A percentile compares a stretch with the other conserved stretches of the same genome.
phyloP scores from a whole-genome alignment of 202 grass and related monocot genomes.

The Setaria italica region DNA sequence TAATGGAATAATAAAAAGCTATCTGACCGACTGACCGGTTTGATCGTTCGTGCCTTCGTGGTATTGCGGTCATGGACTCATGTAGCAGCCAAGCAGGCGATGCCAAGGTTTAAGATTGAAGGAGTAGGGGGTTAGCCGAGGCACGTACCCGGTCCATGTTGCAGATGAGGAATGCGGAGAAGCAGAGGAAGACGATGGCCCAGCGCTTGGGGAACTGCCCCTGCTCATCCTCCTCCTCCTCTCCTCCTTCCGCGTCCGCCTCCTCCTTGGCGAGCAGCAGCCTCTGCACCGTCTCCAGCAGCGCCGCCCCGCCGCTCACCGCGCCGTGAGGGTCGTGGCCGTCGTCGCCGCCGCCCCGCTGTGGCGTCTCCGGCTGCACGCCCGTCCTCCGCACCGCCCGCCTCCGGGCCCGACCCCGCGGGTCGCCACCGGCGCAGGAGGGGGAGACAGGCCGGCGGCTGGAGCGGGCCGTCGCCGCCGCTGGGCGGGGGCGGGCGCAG shows the following conservation, averaged over 20 bases:
- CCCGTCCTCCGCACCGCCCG: slow-evolving; percentile 46
- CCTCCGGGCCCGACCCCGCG: slow-evolving; percentile 24
- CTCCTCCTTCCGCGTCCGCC: background rate
- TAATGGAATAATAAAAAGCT: too few relatives aligned
- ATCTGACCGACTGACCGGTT: too few relatives aligned
- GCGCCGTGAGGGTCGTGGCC: background rate
- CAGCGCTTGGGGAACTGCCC: slow-evolving; percentile 77
- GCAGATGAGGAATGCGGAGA: slow-evolving; percentile 94
- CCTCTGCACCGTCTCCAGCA: slow-evolving; percentile 37
- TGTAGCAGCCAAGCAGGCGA: background rate
- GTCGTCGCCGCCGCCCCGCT: background rate
- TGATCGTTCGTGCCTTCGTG: too few relatives aligned
- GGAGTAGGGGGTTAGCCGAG: background rate
- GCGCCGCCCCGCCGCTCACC: background rate
- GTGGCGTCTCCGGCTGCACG: slow-evolving; percentile 39
- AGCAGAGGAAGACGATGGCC: slow-evolving; percentile 92
- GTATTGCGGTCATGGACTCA: too few relatives aligned
- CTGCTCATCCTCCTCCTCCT: slow-evolving; percentile 25
- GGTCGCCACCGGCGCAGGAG: background rate
- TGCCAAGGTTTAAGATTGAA: background rate
- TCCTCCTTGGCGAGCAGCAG: slow-evolving; percentile 24
- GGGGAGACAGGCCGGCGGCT: background rate
- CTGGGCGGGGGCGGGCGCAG: slow-evolving; percentile 1
- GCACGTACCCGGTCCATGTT: slow-evolving; percentile 92
- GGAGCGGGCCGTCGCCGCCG: background rate